A percentile compares a stretch with the other conserved stretches of the same genome.
Conservation (phyloP, 108 stramenopile species). For the Aurantiochytrium sp. region DNA sequence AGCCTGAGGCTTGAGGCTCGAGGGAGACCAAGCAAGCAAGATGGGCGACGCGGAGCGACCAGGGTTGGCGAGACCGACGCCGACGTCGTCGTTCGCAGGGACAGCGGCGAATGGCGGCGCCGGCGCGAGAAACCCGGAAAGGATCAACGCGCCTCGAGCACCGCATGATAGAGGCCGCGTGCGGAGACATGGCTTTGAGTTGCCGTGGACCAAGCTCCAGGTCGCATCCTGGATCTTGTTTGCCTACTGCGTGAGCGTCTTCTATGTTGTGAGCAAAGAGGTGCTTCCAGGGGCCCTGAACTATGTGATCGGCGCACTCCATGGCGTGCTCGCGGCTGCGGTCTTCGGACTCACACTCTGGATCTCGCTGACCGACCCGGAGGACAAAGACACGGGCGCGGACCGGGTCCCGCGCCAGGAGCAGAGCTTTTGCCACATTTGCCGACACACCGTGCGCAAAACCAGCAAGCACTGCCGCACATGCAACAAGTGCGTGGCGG, state of each 20-base stretch:
- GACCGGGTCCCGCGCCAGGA: not conserved
- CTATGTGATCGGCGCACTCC: not conserved
- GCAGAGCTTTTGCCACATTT: constrained; percentile 78
- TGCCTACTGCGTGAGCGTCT: not conserved
- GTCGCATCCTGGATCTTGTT: not conserved
- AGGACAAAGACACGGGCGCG: not conserved
- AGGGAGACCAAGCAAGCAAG: too few relatives aligned
- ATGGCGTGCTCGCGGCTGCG: not conserved
- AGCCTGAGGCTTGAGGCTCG: too few relatives aligned
- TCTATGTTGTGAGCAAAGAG: not conserved
- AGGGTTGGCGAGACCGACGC: not conserved
- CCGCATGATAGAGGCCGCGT: not conserved
- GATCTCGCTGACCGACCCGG: not conserved
- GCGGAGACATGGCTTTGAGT: not conserved
- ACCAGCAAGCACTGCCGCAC: constrained; percentile 87
- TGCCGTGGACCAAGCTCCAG: not conserved
- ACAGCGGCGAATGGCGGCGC: not conserved
- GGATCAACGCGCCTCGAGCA: not conserved
- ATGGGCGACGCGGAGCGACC: not conserved
- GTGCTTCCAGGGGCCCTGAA: not conserved
- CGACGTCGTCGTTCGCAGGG: not conserved
- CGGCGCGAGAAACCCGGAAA: not conserved
- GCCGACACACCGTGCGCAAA: constrained; percentile 61
- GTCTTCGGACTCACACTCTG: not conserved
- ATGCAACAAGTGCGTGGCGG: constrained; percentile 83